These are phyloP conservation scores for Trichoderma sp. DNA, from an alignment of 2,329 filamentous ascomycete genomes.

Conservation along the genomic window DNA sequence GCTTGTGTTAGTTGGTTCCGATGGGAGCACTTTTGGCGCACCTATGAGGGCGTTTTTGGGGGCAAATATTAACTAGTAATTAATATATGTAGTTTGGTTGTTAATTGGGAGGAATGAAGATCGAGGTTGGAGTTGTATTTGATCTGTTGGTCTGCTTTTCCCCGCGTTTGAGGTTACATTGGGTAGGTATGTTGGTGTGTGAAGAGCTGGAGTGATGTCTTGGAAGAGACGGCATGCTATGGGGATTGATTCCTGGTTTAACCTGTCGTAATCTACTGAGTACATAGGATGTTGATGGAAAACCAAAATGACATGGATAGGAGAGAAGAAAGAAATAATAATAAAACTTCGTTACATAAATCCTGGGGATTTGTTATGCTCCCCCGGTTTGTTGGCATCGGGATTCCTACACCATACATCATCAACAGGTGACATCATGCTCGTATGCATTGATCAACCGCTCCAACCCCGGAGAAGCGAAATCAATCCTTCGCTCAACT, in stretches of 20 bases:
- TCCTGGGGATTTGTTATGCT: background rate
- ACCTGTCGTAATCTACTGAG: background rate
- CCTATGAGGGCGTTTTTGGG: background rate
- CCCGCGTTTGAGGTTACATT: background rate
- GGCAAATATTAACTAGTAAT: background rate
- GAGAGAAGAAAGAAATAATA: background rate
- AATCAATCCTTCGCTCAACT: background rate
- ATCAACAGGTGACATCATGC: background rate
- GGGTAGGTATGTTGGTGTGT: background rate
- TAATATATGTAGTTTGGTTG: background rate
- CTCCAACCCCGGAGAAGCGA: background rate
- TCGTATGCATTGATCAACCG: background rate
- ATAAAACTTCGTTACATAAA: fast-evolving
- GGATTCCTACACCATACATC: background rate
- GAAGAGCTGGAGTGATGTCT: background rate
- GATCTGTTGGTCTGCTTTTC: background rate
- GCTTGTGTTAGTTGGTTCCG: background rate
- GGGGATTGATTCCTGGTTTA: background rate
- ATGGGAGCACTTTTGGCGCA: background rate
- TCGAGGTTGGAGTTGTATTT: background rate
- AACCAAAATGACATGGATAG: background rate
- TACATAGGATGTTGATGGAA: background rate
- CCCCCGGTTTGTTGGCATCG: background rate
- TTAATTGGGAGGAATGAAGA: background rate
- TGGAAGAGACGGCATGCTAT: background rate